Evolutionary conservation across 106 monocot genomes (phyloP), one percentile per base, ranked within the genome.

Genomic region (Phalaenopsis equestris): DNA sequence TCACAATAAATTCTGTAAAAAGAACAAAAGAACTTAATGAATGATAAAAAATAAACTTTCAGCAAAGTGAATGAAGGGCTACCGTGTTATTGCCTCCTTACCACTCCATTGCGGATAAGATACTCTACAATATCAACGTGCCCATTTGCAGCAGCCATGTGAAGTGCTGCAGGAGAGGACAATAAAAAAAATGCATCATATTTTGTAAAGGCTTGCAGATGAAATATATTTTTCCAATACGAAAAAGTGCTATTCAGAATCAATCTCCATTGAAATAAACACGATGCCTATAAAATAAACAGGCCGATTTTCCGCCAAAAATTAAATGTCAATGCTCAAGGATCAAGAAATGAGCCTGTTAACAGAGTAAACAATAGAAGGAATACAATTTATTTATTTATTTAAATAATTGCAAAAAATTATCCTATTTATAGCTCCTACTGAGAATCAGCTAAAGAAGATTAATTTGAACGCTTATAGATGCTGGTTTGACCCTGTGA

Each of bases 81-180:
- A 8, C 37, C 12, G 14, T 39, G 14, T 39, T 70, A 70, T 15
- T 70, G 70, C 39, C 70, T 70, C 6, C 89, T 88, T 84, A 99
- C 98, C 68, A 80, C 92, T 82, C 91, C 93, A 86, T 93, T 99
- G 39, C 72, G 70, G 78, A 99, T 85, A 47, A 99, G 84, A 82
- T 94, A 99, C 42, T 99, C 89, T 56, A 99, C 95, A 37, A 99
- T 88, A 75, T 83, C 81, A 77, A 90, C 85, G 81, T 99, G 92
- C 67, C 98, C 98, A 89, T 95, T 99, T 75, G 98, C 98, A 88
- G 94, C 73, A 81, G 98, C 98, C 94, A 99, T 99, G 83, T 99
- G 98, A 88, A 95, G 94, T 64, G 95, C 98, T 99, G 86, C 81
- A 86, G 81, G 24, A 14, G 24, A 48, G 11, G 17, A 52, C 7